A percentile compares a stretch with the other conserved stretches of the same genome.
Conservation (phyloP, 768 basidiomycete species). For the Auricularia cornea region DNA sequence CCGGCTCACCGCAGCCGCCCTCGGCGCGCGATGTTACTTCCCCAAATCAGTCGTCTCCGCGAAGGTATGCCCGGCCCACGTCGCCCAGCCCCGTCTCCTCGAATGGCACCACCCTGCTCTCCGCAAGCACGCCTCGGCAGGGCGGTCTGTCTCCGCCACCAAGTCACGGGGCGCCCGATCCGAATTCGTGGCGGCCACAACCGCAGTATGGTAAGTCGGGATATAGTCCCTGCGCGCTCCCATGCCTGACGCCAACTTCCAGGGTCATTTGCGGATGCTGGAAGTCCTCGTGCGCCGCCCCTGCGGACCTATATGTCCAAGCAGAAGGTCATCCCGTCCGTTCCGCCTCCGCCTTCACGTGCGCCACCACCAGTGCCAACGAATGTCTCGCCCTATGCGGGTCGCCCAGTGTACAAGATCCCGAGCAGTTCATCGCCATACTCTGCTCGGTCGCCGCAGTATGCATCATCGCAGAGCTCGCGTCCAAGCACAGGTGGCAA, state of each 20-base stretch:
- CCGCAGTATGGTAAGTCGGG: not conserved
- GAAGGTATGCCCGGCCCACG: not conserved
- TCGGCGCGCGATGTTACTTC: not conserved
- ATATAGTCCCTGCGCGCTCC: not conserved
- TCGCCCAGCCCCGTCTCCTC: not conserved
- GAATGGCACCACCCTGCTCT: not conserved
- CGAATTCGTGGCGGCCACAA: not conserved
- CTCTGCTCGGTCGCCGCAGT: not conserved
- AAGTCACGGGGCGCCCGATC: not conserved
- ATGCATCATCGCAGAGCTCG: not conserved
- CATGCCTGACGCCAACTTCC: not conserved
- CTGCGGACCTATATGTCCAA: not conserved
- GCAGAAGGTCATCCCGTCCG: not conserved
- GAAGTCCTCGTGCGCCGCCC: not conserved
- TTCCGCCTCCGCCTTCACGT: not conserved
- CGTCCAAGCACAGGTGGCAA: not conserved
- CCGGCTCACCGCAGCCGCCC: not conserved
- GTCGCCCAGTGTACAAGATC: not conserved
- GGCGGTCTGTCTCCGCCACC: not conserved
- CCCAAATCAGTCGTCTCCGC: not conserved
- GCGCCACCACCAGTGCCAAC: not conserved
- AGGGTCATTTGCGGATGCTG: not conserved
- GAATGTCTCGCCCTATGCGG: not conserved
- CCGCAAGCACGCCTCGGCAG: not conserved
- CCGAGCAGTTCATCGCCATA: not conserved